Conservation (phyloP, 2,329 filamentous ascomycete genomes). For the Beauveria brongniartii region DNA sequence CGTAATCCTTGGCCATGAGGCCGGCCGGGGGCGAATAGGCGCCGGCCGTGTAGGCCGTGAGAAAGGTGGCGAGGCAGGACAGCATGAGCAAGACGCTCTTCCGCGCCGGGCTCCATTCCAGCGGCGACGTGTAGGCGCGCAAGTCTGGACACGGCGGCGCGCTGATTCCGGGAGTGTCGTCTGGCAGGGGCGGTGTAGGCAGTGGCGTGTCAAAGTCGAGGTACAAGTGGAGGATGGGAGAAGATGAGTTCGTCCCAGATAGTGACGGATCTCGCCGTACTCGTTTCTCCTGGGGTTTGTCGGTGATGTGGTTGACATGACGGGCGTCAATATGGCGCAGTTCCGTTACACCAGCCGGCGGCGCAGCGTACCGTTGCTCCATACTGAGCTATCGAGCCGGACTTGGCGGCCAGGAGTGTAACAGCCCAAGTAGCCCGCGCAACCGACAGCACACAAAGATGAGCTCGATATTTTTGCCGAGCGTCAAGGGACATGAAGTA, state of each 20-base stretch:
- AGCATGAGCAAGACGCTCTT: conserved; percentile 67
- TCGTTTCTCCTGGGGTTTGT: background rate
- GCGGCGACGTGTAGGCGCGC: conserved; percentile 58
- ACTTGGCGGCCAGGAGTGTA: background rate
- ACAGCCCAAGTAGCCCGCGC: background rate
- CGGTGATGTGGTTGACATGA: background rate
- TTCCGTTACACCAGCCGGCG: background rate
- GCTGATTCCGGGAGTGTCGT: conserved; percentile 19
- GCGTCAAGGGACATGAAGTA: background rate
- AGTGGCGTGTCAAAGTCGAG: conserved; percentile 32
- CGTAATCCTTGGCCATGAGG: conserved; percentile 59
- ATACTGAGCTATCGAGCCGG: background rate
- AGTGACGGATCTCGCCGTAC: background rate
- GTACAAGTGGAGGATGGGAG: conserved; percentile 31
- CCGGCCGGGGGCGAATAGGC: conserved; percentile 64
- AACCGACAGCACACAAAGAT: background rate
- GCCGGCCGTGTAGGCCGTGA: conserved; percentile 76
- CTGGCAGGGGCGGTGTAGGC: conserved; percentile 22
- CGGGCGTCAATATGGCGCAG: background rate
- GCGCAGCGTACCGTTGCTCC: background rate
- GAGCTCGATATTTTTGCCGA: background rate
- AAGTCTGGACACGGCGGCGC: conserved; percentile 57
- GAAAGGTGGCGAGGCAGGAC: conserved; percentile 65
- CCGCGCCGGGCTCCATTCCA: conserved; percentile 60
- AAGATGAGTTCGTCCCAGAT: conserved; percentile 12